A percentile compares a stretch with the other conserved stretches of the same genome.
These are phyloP conservation scores for Talaromyces sp. DNA, from an alignment of 2,329 filamentous ascomycete species.

Conservation along the genomic window DNA sequence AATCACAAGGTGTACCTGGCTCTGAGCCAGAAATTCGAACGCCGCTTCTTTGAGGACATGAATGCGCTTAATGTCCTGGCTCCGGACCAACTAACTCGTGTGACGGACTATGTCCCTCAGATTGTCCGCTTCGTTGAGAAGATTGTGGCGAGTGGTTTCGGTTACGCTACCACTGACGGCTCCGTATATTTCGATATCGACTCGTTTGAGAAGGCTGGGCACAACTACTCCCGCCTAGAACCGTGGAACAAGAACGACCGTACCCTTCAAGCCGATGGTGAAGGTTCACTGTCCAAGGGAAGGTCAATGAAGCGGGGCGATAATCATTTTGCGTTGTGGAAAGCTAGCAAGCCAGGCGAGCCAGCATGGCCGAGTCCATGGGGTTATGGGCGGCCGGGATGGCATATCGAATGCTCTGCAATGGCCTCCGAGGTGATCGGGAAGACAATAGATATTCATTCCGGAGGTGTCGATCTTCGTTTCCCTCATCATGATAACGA, in stretches of 20 bases:
- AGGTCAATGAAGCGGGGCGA: conserved; percentile 64
- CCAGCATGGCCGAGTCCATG: conserved; percentile 84
- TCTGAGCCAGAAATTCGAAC: conserved; percentile 78
- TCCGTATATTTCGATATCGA: conserved; percentile 92
- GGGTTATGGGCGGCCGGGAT: conserved; percentile 83
- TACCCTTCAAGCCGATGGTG: conserved; percentile 78
- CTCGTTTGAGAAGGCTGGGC: conserved; percentile 77
- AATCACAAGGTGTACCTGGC: conserved; percentile 76
- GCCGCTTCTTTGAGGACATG: conserved; percentile 84
- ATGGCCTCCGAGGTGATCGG: conserved; percentile 92
- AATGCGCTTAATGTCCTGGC: conserved; percentile 49
- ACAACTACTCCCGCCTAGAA: conserved; percentile 78
- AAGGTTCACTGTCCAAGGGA: conserved; percentile 67
- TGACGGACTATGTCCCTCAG: conserved; percentile 84
- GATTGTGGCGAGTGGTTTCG: conserved; percentile 80
- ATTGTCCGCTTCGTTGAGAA: conserved; percentile 80
- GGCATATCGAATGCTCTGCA: conserved; percentile 97
- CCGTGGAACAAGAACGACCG: conserved; percentile 83
- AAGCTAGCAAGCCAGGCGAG: conserved; percentile 84
- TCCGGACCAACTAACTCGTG: conserved; percentile 58
- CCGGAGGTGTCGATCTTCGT: conserved; percentile 82
- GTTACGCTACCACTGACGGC: conserved; percentile 68
- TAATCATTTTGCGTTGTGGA: conserved; percentile 91
- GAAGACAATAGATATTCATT: conserved; percentile 83
- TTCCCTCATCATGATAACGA: conserved; percentile 95